These are phyloP conservation scores for Coemansia sp. DNA, from an alignment of 192 early-diverging fungal genomes.

Conservation along the genomic window DNA sequence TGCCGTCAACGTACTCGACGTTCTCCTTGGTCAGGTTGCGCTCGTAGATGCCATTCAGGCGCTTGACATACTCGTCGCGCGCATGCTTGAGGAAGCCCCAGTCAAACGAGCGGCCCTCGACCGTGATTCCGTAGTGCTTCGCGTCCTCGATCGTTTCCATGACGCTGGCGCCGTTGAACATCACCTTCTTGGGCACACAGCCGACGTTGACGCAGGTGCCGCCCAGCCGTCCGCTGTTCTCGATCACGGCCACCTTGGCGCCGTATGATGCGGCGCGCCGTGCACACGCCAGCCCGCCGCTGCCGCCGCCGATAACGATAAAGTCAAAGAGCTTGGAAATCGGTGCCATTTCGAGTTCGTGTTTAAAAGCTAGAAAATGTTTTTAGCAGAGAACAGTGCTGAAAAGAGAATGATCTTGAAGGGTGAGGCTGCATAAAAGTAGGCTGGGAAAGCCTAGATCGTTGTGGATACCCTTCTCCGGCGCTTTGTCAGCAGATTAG, in stretches of 20 bases:
- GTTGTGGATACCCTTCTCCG: too few species aligned
- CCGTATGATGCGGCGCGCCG: slow-evolving; percentile 89
- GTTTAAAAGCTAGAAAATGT: not conserved
- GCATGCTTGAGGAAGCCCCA: slow-evolving; percentile 83
- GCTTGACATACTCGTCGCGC: slow-evolving; percentile 94
- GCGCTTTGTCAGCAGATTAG: too few species aligned
- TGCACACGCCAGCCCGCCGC: slow-evolving; percentile 88
- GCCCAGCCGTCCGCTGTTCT: slow-evolving; percentile 70
- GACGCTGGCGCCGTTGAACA: slow-evolving; percentile 92
- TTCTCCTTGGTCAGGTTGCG: slow-evolving; percentile 81
- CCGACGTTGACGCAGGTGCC: slow-evolving; percentile 96
- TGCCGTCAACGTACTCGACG: slow-evolving; percentile 80
- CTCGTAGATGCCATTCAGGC: slow-evolving; percentile 96
- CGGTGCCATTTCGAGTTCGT: slow-evolving; percentile 34
- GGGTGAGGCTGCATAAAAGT: too few species aligned
- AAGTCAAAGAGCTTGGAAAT: slow-evolving; percentile 68
- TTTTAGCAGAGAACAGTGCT: not conserved
- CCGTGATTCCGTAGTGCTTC: slow-evolving; percentile 83
- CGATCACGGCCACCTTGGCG: slow-evolving; percentile 86
- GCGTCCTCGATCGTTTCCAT: slow-evolving; percentile 87
- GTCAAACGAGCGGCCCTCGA: slow-evolving; percentile 59
- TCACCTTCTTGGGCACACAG: slow-evolving; percentile 89
- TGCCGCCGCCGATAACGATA: slow-evolving; percentile 94
- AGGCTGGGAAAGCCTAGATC: too few species aligned
- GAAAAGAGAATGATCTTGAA: not conserved